Conservation (phyloP, 208 protist species). For the Phytomonas francai region DNA sequence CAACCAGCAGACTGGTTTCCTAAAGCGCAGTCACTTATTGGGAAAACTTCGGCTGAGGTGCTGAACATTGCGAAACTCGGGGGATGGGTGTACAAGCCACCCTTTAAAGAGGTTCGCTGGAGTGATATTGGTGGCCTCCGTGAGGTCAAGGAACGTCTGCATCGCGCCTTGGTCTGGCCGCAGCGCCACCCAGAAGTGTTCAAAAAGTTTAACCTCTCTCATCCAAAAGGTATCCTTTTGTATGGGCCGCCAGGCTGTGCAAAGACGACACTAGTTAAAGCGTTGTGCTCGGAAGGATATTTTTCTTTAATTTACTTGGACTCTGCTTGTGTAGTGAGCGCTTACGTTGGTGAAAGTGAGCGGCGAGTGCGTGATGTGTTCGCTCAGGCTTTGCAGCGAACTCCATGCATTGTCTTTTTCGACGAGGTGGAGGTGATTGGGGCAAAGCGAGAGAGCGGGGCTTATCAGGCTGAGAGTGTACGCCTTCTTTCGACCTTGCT, state of each 20-base stretch:
- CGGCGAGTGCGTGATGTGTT: slow-evolving; percentile 81
- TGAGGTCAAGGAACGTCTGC: slow-evolving; percentile 96
- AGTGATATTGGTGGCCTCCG: slow-evolving; percentile 98
- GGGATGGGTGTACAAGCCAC: slow-evolving; percentile 13
- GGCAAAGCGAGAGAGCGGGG: slow-evolving; percentile 24
- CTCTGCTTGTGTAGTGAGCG: slow-evolving; percentile 79
- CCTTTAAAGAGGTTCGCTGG: slow-evolving; percentile 89
- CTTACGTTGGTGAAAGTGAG: slow-evolving; percentile 94
- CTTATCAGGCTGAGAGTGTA: slow-evolving; percentile 33
- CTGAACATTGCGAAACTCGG: slow-evolving; percentile 25
- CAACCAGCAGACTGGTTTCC: slow-evolving; percentile 17
- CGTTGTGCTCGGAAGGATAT: slow-evolving; percentile 62
- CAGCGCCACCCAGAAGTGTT: slow-evolving; percentile 98
- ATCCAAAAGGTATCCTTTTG: slow-evolving; percentile 90
- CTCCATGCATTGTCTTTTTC: slow-evolving; percentile 92
- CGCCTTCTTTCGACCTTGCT: slow-evolving; percentile 94
- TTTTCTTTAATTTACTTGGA: slow-evolving; percentile 86
- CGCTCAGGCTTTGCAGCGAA: slow-evolving; percentile 54
- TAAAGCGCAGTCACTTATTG: slow-evolving; percentile 50
- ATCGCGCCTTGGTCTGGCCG: slow-evolving; percentile 98
- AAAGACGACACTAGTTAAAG: slow-evolving; percentile 91
- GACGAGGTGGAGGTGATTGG: slow-evolving; percentile 93
- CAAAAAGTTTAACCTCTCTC: slow-evolving; percentile 96
- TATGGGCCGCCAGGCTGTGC: slow-evolving; percentile 94
- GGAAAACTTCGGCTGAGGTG: slow-evolving; percentile 41